Conservation (phyloP, 2,329 filamentous ascomycete genomes). For the Ophiocordyceps sinensis region DNA sequence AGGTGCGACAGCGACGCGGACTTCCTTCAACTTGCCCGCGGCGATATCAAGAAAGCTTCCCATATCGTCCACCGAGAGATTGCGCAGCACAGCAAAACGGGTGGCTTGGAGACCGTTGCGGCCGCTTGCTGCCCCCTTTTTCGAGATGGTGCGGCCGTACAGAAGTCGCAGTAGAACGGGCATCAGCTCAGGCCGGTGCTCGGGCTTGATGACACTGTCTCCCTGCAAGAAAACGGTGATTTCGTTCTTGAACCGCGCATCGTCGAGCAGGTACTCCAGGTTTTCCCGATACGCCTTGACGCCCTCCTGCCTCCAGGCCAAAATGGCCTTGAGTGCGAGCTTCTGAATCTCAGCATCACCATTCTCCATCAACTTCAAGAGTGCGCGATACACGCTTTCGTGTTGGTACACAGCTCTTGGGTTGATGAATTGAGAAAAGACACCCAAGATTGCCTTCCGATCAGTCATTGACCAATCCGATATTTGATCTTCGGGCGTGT, state of each 20-base stretch:
- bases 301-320: slow-evolving; percentile 75
- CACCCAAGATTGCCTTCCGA: slow-evolving; percentile 64
- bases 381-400: slow-evolving; percentile 58
- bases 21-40: slow-evolving; percentile 51
- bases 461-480: slow-evolving; percentile 60
- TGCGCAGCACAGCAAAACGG: slow-evolving; percentile 66
- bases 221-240: slow-evolving; percentile 77
- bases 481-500: slow-evolving; percentile 16
- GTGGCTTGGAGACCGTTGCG: slow-evolving; percentile 70
- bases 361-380: slow-evolving; percentile 66
- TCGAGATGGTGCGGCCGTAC: slow-evolving; percentile 78
- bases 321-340: slow-evolving; percentile 65
- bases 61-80: slow-evolving; percentile 60
- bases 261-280: slow-evolving; percentile 74
- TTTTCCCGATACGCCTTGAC: slow-evolving; percentile 73
- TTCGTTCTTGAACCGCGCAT: slow-evolving; percentile 84
- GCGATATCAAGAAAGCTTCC: slow-evolving; percentile 73
- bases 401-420: slow-evolving; percentile 70
- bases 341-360: slow-evolving; percentile 86
- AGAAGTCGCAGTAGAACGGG: slow-evolving; percentile 76
- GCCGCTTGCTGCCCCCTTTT: slow-evolving; percentile 61
- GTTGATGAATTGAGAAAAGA: slow-evolving; percentile 79
- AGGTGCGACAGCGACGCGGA: slow-evolving; percentile 41
- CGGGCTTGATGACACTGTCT: slow-evolving; percentile 55
- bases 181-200: slow-evolving; percentile 62